Evolutionary conservation across 331 rosid species (phyloP), one percentile per base, ranked within the genome.

Genomic region (Rosa hybrid): DNA sequence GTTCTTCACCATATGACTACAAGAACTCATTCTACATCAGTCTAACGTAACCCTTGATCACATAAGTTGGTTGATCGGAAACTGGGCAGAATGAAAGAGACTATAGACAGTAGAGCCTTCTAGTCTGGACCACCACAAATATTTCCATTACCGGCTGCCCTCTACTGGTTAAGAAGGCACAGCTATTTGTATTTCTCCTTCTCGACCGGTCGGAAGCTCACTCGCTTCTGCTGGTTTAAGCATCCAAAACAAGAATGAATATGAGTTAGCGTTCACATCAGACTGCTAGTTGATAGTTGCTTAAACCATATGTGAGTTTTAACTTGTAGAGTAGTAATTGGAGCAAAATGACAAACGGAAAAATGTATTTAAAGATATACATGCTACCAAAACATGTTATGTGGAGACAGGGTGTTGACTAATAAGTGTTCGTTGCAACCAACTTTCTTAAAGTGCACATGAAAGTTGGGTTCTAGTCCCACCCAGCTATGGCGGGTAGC

Each of bases 141-240:
- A 68, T 18, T 68, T 68, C 49, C 50, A 9, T 30, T 10, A 68
- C 72, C 72, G 10, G 48, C 5, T 9, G 72, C 38, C 41, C 48
- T 0, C 62, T 63, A 30, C 64, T 78, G 3, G 71, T 41, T 53
- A 86, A 0, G 89, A 85, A 77, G 86, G 90, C 82, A 90, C 97
- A 1, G 84, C 77, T 25, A 91, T 71, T 4, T 89, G 90, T 68
- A 81, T 82, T 71, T 86, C 86, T 83, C 80, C 94, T 74, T 88
- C 91, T 14, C 83, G 56, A 83, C 78, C 54, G 94, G 87, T 81
- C 78, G 81, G 82, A 92, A 94, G 84, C 96, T 90, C 87, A 94
- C 98, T 80, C 90, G 88, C 80, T 86, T 94, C 98, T 92, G 94
- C 90, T 81, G 73, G 3, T 78, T 75, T 62, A 65, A 44, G 8